phyloP scores from a whole-genome alignment of 1,284 basidiomycete genomes.

The Ustilago crameri region DNA sequence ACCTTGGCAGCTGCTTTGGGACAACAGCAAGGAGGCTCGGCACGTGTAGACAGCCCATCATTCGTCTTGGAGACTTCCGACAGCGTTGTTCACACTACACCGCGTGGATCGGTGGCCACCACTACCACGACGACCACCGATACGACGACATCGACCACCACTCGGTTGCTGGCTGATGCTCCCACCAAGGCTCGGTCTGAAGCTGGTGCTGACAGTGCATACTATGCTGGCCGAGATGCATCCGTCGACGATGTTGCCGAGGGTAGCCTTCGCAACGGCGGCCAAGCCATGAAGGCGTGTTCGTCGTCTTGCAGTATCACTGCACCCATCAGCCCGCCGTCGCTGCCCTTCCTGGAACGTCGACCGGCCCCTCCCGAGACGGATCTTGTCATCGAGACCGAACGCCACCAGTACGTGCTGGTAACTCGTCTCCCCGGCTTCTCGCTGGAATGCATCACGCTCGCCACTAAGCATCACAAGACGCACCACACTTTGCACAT shows the following conservation, averaged over 20 bases:
- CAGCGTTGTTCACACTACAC: constrained; percentile 25
- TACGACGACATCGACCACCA: constrained; percentile 25
- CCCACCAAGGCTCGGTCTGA: constrained; percentile 20
- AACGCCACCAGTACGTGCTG: constrained; percentile 39
- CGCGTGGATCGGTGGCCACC: constrained; percentile 26
- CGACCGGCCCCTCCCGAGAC: constrained; percentile 57
- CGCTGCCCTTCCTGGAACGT: constrained; percentile 51
- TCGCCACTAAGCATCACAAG: constrained; percentile 59
- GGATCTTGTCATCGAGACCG: constrained; percentile 51
- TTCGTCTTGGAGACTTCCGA: constrained; percentile 34
- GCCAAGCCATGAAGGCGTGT: constrained; percentile 15
- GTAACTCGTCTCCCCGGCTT: constrained; percentile 59
- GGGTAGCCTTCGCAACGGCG: too few relatives aligned
- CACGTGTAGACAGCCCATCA: constrained; percentile 9
- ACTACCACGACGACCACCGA: constrained; percentile 45
- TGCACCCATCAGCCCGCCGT: constrained; percentile 44
- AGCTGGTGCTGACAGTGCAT: not conserved
- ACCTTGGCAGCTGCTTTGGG: constrained; percentile 12
- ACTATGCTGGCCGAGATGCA: not conserved
- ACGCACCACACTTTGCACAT: constrained; percentile 62
- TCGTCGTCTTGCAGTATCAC: constrained; percentile 46
- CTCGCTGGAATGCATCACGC: constrained; percentile 58
- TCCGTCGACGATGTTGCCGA: not conserved
- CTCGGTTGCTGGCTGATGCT: constrained; percentile 12
- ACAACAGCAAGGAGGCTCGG: constrained; percentile 6